Evolutionary conservation across 2,329 filamentous ascomycete genomes (phyloP).

Genomic region (Microsporum audouinii): DNA sequence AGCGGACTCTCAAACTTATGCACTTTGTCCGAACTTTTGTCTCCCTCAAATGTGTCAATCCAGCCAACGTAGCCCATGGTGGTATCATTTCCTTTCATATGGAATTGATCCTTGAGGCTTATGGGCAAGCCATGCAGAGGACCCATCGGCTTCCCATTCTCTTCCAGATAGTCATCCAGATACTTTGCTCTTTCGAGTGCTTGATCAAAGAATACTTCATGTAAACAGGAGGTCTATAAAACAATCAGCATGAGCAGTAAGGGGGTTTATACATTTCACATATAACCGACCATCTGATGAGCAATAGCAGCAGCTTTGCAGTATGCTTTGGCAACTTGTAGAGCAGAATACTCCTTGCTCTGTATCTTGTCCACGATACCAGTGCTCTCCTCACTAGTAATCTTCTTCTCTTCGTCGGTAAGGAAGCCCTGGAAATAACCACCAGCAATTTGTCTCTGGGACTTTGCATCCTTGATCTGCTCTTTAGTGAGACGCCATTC

Average conservation of each 20-base stretch:
- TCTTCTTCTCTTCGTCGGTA: conserved; percentile 5
- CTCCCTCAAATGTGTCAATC: conserved; percentile 48
- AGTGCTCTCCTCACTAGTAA: conserved; percentile 5
- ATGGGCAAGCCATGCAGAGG: conserved; percentile 22
- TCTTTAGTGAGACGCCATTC: conserved; percentile 8
- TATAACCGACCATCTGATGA: conserved; percentile 9
- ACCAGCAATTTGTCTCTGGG: conserved; percentile 8
- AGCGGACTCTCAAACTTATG: conserved; percentile 46
- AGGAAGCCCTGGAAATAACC: conserved; percentile 9
- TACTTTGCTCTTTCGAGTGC: conserved; percentile 18
- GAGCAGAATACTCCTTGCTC: conserved; percentile 8
- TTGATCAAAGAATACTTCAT: conserved; percentile 19
- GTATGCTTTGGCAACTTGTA: conserved; percentile 8
- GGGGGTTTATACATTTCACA: background rate
- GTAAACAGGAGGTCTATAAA: background rate
- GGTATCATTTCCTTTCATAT: conserved; percentile 13
- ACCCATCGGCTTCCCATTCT: conserved; percentile 27
- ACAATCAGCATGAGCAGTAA: background rate
- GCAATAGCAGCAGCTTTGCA: conserved; percentile 11
- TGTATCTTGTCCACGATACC: conserved; percentile 5
- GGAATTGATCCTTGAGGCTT: conserved; percentile 21
- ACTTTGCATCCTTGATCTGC: conserved; percentile 4
- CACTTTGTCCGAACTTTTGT: conserved; percentile 41
- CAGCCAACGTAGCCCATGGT: conserved; percentile 16
- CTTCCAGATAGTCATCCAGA: conserved; percentile 28